Percentiles rank a stretch among this genome's conserved stretches.
Evolutionary conservation across 768 basidiomycete species (phyloP).

Genomic region (Macrolepiota dolichaula): DNA sequence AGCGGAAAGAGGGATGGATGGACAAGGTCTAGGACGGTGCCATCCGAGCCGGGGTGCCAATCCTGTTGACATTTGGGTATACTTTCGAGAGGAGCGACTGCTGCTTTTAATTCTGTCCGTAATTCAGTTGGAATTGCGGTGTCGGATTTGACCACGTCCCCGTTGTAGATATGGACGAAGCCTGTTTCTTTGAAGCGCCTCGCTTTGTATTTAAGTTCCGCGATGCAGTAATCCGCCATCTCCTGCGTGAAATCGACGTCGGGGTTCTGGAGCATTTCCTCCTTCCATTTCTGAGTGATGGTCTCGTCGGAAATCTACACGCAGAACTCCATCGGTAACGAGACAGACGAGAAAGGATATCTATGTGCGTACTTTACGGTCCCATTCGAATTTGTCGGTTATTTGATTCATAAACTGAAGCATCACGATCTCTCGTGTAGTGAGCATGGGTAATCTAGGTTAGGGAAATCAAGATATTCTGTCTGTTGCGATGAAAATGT

Average conservation of each 20-base stretch:
- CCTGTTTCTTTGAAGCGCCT: slow-evolving; percentile 10
- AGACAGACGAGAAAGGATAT: neutral
- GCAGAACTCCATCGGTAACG: neutral
- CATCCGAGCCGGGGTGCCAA: slow-evolving; percentile 42
- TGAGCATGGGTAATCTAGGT: slow-evolving; percentile 5
- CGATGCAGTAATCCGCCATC: slow-evolving; percentile 18
- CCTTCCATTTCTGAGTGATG: slow-evolving; percentile 16
- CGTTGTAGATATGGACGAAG: slow-evolving; percentile 12
- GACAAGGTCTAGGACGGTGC: slow-evolving; percentile 39
- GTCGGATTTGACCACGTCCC: slow-evolving; percentile 22
- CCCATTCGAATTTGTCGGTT: slow-evolving; percentile 32
- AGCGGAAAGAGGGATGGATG: slow-evolving; percentile 39
- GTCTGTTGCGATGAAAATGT: too few species aligned
- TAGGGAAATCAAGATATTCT: neutral
- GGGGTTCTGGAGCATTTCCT: slow-evolving; percentile 7
- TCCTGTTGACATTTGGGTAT: slow-evolving; percentile 30
- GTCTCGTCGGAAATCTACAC: slow-evolving; percentile 15
- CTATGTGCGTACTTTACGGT: slow-evolving; percentile 22
- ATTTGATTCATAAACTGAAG: slow-evolving; percentile 30
- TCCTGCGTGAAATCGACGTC: slow-evolving; percentile 13
- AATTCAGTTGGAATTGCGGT: slow-evolving; percentile 21
- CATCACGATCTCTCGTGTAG: slow-evolving; percentile 31
- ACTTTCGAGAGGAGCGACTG: slow-evolving; percentile 27
- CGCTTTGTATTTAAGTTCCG: slow-evolving; percentile 18
- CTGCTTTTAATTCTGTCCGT: slow-evolving; percentile 17